Evolutionary conservation across 1,284 basidiomycete species (phyloP), one percentile per base, ranked within the genome.

Genomic region (Albatrellus sp.): DNA sequence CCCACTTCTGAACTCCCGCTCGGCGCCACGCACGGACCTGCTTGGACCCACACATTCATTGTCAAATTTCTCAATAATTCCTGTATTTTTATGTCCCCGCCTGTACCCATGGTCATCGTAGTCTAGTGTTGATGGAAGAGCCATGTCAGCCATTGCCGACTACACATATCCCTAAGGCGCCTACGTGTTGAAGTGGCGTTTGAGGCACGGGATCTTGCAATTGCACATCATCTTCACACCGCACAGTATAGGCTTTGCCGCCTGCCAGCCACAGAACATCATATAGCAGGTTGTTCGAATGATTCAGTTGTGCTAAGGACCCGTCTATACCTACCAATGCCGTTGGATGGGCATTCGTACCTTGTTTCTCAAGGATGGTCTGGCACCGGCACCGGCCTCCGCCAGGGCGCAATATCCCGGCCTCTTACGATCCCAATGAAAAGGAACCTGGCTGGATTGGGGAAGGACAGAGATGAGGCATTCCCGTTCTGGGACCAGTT

Each of bases 401-500:
- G 82, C 24, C 63, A 75, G 29, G 83, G 79, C 3, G 75, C 82
- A 16, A 76, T 85, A 37, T 62, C 66, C 16, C 73, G 77, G 14
- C 91, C 90, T 2, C 65, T 96, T 39, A 70, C 80, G 1, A 76
- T 92, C 33, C 72, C 81, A 1, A 84, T 87, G 60, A 94, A 94
- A 70, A 87, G 83, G 66, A 86, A 73, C 4, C 68, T 93, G 16
- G 65, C 75, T 13, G 91, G 91, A 1, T 64, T 96, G 44, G 91
- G 91, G 45, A 90, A 89, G 60, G 90, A 94, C 61, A 72, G 90
- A 50, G 90, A 93, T 58, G 90, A 91, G 53, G 87, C 88, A 0
- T 90, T 92, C 58, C 88, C 89, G 40, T 96, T 94, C 74, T 96
- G 90, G 90, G 90, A 96, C 60, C 88, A 92, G 90, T 92, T 55